Percentiles rank a stretch among this genome's conserved stretches.
Conservation (phyloP, 345 rosid genomes). For the Hibiscus syriacus region DNA sequence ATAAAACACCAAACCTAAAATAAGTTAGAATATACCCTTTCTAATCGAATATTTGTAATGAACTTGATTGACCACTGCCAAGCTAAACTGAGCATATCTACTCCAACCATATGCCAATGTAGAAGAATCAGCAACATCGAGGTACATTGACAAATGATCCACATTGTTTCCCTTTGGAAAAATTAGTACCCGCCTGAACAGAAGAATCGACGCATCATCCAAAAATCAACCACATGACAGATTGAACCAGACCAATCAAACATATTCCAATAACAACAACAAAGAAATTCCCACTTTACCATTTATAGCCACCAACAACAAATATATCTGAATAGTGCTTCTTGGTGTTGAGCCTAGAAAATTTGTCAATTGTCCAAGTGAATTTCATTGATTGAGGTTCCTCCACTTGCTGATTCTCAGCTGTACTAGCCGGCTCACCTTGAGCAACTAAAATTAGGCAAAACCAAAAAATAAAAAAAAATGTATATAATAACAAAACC, state of each 20-base stretch:
- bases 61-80: constrained; percentile 74
- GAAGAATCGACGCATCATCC: constrained; percentile 8
- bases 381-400: constrained; percentile 75
- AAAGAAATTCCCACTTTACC: constrained; percentile 33
- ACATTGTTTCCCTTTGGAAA: constrained; percentile 97
- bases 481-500: constrained; percentile 22
- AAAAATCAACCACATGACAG: not conserved
- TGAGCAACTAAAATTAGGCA: constrained; percentile 40
- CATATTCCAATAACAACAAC: not conserved
- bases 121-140: constrained; percentile 84
- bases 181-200: constrained; percentile 67
- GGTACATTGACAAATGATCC: constrained; percentile 87
- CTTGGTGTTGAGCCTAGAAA: constrained; percentile 67
- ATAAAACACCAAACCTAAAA: not conserved
- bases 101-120: constrained; percentile 87
- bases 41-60: constrained; percentile 55
- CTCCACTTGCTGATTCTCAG: constrained; percentile 64
- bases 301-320: constrained; percentile 72
- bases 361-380: constrained; percentile 69
- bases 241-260: constrained; percentile 7
- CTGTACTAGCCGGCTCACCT: constrained; percentile 45
- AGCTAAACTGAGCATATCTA: constrained; percentile 83
- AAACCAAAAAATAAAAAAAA: constrained; percentile 10
- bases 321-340: constrained; percentile 81
- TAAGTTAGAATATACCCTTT: constrained; percentile 7